phyloP scores from a whole-genome alignment of 2,329 filamentous ascomycete species.

The Fusarium annulatum region DNA sequence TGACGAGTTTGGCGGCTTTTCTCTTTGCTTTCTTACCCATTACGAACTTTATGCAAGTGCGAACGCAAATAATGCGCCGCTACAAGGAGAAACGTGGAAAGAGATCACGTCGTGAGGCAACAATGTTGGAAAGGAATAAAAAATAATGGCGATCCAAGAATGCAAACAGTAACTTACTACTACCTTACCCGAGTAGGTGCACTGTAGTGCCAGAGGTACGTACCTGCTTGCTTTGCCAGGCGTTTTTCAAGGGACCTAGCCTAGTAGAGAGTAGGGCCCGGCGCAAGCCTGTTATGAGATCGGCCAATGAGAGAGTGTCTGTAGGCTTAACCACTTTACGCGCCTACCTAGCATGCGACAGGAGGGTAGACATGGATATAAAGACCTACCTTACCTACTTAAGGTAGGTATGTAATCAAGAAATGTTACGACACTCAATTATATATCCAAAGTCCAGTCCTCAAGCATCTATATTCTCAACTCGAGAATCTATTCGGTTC shows the following conservation, averaged over 20 bases:
- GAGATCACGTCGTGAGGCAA: neutral
- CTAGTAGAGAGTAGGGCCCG: neutral
- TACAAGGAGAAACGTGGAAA: neutral
- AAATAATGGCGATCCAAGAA: conserved; percentile 14
- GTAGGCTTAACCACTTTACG: neutral
- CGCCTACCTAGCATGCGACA: neutral
- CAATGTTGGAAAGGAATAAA: conserved; percentile 21
- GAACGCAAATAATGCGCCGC: conserved; percentile 27
- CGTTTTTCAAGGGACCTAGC: neutral
- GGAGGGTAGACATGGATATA: neutral
- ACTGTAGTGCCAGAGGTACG: conserved; percentile 29
- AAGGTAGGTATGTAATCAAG: neutral
- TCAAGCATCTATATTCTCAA: neutral
- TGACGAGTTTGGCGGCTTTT: conserved; percentile 20
- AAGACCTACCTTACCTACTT: neutral
- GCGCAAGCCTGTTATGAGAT: neutral
- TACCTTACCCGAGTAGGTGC: neutral
- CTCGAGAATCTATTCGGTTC: neutral
- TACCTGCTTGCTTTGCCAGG: conserved; percentile 3
- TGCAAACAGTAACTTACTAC: neutral
- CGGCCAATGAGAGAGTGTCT: neutral
- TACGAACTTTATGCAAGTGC: conserved; percentile 6
- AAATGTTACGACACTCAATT: neutral
- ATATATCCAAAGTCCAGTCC: neutral
- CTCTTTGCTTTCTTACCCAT: conserved; percentile 43